Conservation (phyloP, 345 rosid genomes). For the Arabidopsis suecica region DNA sequence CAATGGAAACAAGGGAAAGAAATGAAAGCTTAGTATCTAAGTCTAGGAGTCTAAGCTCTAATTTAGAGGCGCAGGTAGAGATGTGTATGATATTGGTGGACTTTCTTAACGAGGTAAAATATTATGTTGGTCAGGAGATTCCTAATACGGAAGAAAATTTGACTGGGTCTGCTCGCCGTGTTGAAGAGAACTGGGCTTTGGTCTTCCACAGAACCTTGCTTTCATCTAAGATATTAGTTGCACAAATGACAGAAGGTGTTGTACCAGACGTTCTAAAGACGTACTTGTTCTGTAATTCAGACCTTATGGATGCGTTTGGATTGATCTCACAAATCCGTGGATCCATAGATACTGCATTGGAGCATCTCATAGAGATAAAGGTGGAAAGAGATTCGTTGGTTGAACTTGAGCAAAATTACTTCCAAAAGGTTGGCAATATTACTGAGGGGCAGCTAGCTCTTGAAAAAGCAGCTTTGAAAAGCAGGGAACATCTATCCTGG, state of each 20-base stretch:
- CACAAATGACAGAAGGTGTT: slow-evolving; percentile 71
- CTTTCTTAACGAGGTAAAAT: slow-evolving; percentile 62
- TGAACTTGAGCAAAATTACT: slow-evolving; percentile 84
- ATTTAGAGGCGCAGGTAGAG: slow-evolving; percentile 81
- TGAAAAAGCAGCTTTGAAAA: slow-evolving; percentile 80
- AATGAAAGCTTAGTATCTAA: slow-evolving; percentile 46
- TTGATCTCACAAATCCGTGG: slow-evolving; percentile 78
- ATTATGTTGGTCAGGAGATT: slow-evolving; percentile 52
- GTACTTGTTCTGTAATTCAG: slow-evolving; percentile 70
- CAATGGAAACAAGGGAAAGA: slow-evolving; percentile 49
- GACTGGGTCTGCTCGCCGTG: slow-evolving; percentile 42
- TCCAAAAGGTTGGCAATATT: slow-evolving; percentile 79
- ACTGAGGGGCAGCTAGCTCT: slow-evolving; percentile 86
- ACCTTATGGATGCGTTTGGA: slow-evolving; percentile 84
- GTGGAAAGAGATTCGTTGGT: slow-evolving; percentile 72
- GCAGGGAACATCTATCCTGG: slow-evolving; percentile 93
- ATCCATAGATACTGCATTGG: slow-evolving; percentile 75
- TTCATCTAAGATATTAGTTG: slow-evolving; percentile 63
- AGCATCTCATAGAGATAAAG: slow-evolving; percentile 79
- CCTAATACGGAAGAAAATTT: slow-evolving; percentile 41
- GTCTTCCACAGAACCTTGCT: slow-evolving; percentile 61
- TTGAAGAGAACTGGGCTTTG: slow-evolving; percentile 66
- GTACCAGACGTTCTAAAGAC: slow-evolving; percentile 69
- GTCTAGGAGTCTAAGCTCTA: slow-evolving; percentile 55
- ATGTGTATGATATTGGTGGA: slow-evolving; percentile 67